These are phyloP conservation scores for Plasmodium cynomolgi DNA, from an alignment of 169 alveolate genomes.

Conservation along the genomic window DNA sequence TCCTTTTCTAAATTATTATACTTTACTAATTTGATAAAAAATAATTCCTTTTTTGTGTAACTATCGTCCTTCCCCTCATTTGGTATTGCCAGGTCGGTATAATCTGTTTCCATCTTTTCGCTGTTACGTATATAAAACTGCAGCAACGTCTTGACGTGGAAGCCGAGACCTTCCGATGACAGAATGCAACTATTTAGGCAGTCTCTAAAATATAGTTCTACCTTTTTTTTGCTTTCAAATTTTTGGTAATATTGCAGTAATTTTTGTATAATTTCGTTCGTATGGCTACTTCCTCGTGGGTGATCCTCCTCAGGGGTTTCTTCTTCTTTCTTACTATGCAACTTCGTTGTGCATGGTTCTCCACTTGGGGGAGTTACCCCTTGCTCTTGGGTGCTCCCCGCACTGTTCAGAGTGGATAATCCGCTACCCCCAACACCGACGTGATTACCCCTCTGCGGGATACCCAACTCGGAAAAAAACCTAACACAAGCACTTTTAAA, in stretches of 20 bases:
- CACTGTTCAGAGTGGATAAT: neutral
- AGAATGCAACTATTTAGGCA: slow-evolving; percentile 40
- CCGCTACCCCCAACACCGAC: neutral
- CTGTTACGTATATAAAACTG: slow-evolving; percentile 29
- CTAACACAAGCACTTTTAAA: slow-evolving; percentile 34
- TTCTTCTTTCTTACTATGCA: neutral
- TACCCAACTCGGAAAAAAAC: neutral
- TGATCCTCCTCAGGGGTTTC: neutral
- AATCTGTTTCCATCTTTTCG: slow-evolving; percentile 28
- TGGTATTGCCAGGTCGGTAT: slow-evolving; percentile 13
- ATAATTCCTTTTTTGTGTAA: slow-evolving; percentile 39
- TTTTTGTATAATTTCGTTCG: slow-evolving; percentile 1
- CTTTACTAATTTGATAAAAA: slow-evolving; percentile 19
- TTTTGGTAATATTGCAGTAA: neutral
- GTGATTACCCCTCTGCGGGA: neutral
- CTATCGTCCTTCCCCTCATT: slow-evolving; percentile 11
- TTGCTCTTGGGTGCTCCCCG: neutral
- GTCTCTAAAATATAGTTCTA: slow-evolving; percentile 34
- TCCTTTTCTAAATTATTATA: slow-evolving; percentile 39
- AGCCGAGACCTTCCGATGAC: neutral
- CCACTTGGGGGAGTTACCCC: neutral
- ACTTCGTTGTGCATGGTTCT: neutral
- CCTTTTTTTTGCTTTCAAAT: slow-evolving; percentile 31
- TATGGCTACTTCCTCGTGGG: neutral
- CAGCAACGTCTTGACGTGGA: slow-evolving; percentile 8